phyloP scores from a whole-genome alignment of 2,329 filamentous ascomycete species.

The Fusarium beomiforme region DNA sequence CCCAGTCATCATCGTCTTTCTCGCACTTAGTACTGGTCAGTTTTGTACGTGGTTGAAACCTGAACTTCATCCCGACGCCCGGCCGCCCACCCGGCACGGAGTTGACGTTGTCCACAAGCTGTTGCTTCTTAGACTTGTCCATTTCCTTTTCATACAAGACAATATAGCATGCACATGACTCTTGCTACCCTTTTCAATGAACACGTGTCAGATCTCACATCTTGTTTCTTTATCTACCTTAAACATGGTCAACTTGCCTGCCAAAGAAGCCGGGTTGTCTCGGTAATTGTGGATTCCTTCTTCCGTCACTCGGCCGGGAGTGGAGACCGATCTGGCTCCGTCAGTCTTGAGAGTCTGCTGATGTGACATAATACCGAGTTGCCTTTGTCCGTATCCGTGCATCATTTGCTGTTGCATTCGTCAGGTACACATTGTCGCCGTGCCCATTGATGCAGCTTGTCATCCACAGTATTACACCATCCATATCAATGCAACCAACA shows the following conservation, averaged over 20 bases:
- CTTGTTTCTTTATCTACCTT: not conserved
- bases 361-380: not conserved
- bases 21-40: not conserved
- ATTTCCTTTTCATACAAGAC: not conserved
- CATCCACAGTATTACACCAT: not conserved
- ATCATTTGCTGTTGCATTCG: not conserved
- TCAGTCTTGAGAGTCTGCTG: conserved; percentile 6
- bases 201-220: not conserved
- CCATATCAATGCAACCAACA: not conserved
- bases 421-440: not conserved
- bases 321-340: conserved; percentile 19
- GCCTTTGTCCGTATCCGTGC: not conserved
- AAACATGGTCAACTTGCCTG: not conserved
- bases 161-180: not conserved
- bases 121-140: not conserved
- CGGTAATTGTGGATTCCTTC: not conserved
- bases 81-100: conserved; percentile 1
- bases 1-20: not conserved
- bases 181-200: not conserved
- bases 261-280: not conserved
- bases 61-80: conserved; percentile 4
- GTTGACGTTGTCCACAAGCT: not conserved
- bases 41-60: conserved; percentile 27
- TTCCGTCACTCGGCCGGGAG: conserved; percentile 36
- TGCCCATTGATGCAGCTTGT: not conserved